Percentiles rank a stretch among this genome's conserved stretches.
Evolutionary conservation across 1,284 basidiomycete genomes (phyloP).

Genomic region (Trichosporon inkin): DNA sequence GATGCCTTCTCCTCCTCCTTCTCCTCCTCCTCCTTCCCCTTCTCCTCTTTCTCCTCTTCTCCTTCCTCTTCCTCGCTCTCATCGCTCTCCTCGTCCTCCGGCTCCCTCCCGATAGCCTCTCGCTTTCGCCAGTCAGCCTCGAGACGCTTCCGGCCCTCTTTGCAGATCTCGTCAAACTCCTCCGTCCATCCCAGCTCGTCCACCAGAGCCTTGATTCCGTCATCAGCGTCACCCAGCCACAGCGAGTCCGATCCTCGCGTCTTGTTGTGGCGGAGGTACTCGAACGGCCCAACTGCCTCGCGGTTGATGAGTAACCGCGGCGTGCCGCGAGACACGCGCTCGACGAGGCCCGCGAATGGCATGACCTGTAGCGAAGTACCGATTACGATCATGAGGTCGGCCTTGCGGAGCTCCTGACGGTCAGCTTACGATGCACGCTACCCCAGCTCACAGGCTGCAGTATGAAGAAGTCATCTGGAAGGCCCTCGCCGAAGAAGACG

Average conservation of each 20-base stretch:
- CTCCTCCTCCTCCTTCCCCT: constrained; percentile 1
- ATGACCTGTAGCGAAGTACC: constrained; percentile 71
- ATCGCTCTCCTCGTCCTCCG: background rate
- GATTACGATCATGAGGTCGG: constrained; percentile 84
- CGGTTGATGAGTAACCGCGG: constrained; percentile 57
- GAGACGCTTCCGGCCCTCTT: constrained; percentile 28
- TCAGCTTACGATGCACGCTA: background rate
- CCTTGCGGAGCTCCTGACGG: constrained; percentile 38
- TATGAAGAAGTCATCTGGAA: constrained; percentile 51
- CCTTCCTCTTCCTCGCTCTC: background rate
- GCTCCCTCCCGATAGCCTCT: background rate
- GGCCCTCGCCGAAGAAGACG: constrained; percentile 84
- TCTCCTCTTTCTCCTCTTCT: background rate
- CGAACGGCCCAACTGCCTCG: constrained; percentile 53
- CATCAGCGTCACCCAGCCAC: constrained; percentile 49
- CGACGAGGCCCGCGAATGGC: constrained; percentile 56
- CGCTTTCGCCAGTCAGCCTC: constrained; percentile 32
- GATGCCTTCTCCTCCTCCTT: constrained; percentile 3
- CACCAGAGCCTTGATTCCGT: constrained; percentile 36
- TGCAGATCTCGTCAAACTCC: constrained; percentile 39
- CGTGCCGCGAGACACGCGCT: constrained; percentile 47
- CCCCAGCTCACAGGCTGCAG: constrained; percentile 26
- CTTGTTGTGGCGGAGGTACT: constrained; percentile 10
- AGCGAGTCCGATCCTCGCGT: constrained; percentile 40
- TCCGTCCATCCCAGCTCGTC: constrained; percentile 46